Evolutionary conservation across 129 eudicot species (phyloP).

Genomic region (Lactuca sativa): DNA sequence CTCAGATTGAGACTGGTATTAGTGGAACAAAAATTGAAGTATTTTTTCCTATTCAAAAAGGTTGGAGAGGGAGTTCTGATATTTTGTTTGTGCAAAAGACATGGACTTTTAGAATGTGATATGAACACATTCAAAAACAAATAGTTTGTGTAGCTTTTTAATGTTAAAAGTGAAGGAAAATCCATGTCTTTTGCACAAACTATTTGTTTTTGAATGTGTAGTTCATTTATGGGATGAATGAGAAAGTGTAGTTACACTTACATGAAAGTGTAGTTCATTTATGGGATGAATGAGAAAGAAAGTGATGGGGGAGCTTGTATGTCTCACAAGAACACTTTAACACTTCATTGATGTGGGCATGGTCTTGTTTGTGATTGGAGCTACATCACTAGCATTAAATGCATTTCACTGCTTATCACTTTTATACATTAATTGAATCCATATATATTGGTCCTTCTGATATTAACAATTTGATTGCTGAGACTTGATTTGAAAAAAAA

Average conservation of each 20-base stretch:
- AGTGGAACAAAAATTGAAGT: background rate
- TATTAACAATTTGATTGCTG: background rate
- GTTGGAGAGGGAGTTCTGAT: background rate
- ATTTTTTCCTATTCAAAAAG: too few species aligned
- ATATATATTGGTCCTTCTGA: background rate
- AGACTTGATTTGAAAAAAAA: too few species aligned
- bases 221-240: too few species aligned
- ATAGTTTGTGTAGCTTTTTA: background rate
- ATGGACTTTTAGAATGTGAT: too few species aligned
- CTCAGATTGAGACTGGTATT: background rate
- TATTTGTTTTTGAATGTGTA: too few species aligned
- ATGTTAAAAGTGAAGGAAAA: background rate
- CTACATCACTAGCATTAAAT: slow-evolving; percentile 14
- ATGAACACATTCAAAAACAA: too few species aligned
- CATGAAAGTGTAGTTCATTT: slow-evolving; percentile 26
- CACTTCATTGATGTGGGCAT: slow-evolving; percentile 13
- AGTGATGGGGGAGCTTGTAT: slow-evolving; percentile 30
- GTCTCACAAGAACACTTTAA: slow-evolving; percentile 28
- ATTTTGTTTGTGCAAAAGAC: background rate
- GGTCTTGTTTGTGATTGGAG: slow-evolving; percentile 36
- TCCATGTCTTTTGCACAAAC: too few species aligned
- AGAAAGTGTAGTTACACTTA: too few species aligned
- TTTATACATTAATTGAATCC: background rate
- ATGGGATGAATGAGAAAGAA: slow-evolving; percentile 16
- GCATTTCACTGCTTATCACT: slow-evolving; percentile 1